A percentile compares a stretch with the other conserved stretches of the same genome.
Evolutionary conservation across 1,139 yeast genomes (phyloP).

Genomic region (Yamadazyma atlantica): DNA sequence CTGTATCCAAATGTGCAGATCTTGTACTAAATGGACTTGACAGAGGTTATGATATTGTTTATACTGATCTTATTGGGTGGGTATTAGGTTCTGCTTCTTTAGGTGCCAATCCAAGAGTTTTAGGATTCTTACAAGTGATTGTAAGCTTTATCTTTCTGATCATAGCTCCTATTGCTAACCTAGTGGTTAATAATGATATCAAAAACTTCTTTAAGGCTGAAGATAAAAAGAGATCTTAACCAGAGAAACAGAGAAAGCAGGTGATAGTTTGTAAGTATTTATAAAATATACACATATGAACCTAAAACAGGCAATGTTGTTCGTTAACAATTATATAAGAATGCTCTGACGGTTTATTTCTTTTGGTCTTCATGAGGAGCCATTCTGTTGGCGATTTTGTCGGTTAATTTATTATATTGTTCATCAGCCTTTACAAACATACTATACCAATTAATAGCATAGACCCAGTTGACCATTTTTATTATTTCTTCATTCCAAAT

Average conservation of each 20-base stretch:
- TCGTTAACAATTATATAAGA: too few species aligned
- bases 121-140: slow-evolving; percentile 54
- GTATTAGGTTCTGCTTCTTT: slow-evolving; percentile 64
- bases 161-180: slow-evolving; percentile 62
- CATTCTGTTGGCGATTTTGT: slow-evolving; percentile 27
- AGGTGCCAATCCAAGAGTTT: slow-evolving; percentile 69
- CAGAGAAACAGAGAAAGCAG: too few species aligned
- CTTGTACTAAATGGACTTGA: slow-evolving; percentile 56
- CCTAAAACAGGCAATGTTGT: too few species aligned
- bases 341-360: slow-evolving; percentile 14
- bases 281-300: too few species aligned
- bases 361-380: slow-evolving; percentile 15
- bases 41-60: slow-evolving; percentile 70
- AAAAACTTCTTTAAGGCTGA: slow-evolving; percentile 29
- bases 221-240: slow-evolving; percentile 11
- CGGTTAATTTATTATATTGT: slow-evolving; percentile 29
- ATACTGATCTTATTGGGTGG: slow-evolving; percentile 89
- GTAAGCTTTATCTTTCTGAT: slow-evolving; percentile 52
- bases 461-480: slow-evolving; percentile 64
- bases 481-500: slow-evolving; percentile 81
- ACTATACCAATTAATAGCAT: slow-evolving; percentile 53
- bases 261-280: too few species aligned
- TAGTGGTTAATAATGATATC: slow-evolving; percentile 57
- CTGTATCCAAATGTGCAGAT: slow-evolving; percentile 66
- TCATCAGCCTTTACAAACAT: slow-evolving; percentile 40